Evolutionary conservation across 2,329 filamentous ascomycete genomes (phyloP).

Genomic region (Pseudomassariella vexata): DNA sequence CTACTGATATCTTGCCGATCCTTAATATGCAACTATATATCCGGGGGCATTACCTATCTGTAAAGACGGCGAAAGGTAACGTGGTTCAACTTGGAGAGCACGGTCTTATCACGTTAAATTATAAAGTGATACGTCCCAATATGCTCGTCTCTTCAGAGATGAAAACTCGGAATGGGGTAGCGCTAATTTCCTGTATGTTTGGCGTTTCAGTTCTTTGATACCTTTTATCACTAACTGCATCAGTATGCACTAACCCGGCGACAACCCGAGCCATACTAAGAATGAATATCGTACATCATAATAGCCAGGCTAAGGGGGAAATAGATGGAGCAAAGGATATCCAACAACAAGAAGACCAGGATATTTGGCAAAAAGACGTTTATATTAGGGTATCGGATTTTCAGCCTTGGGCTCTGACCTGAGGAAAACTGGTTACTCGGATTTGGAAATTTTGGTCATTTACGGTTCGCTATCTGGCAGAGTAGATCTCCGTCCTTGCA

Average conservation of each 20-base stretch:
- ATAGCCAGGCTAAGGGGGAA: not conserved
- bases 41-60: not conserved
- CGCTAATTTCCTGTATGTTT: no score
- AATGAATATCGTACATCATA: not conserved
- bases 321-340: no score
- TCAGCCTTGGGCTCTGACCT: not conserved
- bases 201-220: not conserved
- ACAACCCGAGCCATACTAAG: not conserved
- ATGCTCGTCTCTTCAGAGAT: no score
- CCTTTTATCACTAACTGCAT: not conserved
- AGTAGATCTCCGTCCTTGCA: no score
- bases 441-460: not conserved
- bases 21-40: not conserved
- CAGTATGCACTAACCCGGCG: not conserved
- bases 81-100: not conserved
- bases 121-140: no score
- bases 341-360: not conserved
- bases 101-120: no score
- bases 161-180: no score
- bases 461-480: no score
- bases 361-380: not conserved
- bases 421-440: not conserved
- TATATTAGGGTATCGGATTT: not conserved
- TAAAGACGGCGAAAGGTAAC: not conserved
- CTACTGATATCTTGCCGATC: not conserved